A percentile compares a stretch with the other conserved stretches of the same genome.
These are phyloP conservation scores for Aphanoascus verrucosus DNA, from an alignment of 2,329 filamentous ascomycete genomes.

Conservation along the genomic window DNA sequence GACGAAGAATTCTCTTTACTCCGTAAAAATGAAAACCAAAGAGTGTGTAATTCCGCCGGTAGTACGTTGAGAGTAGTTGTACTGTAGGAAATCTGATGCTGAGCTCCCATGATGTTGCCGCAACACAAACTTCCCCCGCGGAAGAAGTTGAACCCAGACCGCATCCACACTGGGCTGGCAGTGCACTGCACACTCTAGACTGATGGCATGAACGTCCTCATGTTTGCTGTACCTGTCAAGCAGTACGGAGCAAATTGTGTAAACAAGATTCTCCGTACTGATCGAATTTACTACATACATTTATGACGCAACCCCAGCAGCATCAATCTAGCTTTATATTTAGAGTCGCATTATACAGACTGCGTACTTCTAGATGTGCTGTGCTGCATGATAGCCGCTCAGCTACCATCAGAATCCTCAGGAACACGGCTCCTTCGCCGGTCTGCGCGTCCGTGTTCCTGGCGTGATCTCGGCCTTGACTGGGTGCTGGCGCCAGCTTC, in stretches of 20 bases:
- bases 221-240: too few relatives aligned
- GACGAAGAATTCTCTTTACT: background rate
- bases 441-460: background rate
- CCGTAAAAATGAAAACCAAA: background rate
- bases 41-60: background rate
- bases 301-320: background rate
- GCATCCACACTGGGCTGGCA: too few relatives aligned
- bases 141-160: too few relatives aligned
- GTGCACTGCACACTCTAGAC: too few relatives aligned
- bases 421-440: background rate
- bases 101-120: background rate
- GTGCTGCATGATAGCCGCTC: background rate
- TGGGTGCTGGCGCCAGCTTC: slow-evolving; percentile 6
- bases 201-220: too few relatives aligned
- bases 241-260: too few relatives aligned
- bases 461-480: background rate
- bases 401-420: background rate
- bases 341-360: background rate
- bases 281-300: background rate
- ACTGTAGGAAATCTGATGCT: background rate
- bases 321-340: background rate
- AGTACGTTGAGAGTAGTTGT: background rate
- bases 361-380: background rate
- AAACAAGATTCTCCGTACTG: background rate
- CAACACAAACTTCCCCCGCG: too few relatives aligned